phyloP scores from a whole-genome alignment of 495 filamentous ascomycete genomes.

The Lepraria neglecta region DNA sequence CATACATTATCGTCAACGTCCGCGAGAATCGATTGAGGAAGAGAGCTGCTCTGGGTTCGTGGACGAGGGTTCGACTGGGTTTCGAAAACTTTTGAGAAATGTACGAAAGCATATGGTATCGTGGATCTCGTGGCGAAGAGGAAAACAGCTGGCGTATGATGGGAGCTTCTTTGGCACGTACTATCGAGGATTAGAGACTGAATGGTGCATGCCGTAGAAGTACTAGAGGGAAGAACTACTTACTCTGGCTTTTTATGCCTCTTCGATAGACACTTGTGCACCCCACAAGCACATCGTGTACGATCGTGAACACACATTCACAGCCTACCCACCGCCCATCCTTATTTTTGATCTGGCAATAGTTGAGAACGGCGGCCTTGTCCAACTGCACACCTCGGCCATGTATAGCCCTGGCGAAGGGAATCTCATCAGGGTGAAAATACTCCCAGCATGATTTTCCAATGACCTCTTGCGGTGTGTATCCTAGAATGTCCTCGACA shows the following conservation, averaged over 20 bases:
- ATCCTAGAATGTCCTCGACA: constrained; percentile 74
- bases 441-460: constrained; percentile 78
- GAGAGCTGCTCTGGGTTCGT: constrained; percentile 76
- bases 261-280: constrained; percentile 73
- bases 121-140: constrained; percentile 73
- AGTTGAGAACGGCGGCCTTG: constrained; percentile 79
- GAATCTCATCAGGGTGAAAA: constrained; percentile 77
- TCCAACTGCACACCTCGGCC: constrained; percentile 68
- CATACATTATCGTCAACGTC: constrained; percentile 80
- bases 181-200: constrained; percentile 36
- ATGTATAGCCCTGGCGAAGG: constrained; percentile 67
- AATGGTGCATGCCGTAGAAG: background rate
- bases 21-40: constrained; percentile 85
- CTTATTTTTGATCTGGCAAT: constrained; percentile 63
- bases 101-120: constrained; percentile 86
- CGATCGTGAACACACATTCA: constrained; percentile 85
- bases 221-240: constrained; percentile 30
- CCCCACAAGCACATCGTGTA: constrained; percentile 79
- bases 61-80: constrained; percentile 49
- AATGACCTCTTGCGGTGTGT: constrained; percentile 66
- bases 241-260: constrained; percentile 68
- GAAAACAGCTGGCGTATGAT: constrained; percentile 72
- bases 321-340: constrained; percentile 72
- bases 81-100: constrained; percentile 76
- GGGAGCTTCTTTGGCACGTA: constrained; percentile 72